Base-by-base conservation (phyloP, 2,329 filamentous ascomycete species). In the Colletotrichum caudatum region DNA sequence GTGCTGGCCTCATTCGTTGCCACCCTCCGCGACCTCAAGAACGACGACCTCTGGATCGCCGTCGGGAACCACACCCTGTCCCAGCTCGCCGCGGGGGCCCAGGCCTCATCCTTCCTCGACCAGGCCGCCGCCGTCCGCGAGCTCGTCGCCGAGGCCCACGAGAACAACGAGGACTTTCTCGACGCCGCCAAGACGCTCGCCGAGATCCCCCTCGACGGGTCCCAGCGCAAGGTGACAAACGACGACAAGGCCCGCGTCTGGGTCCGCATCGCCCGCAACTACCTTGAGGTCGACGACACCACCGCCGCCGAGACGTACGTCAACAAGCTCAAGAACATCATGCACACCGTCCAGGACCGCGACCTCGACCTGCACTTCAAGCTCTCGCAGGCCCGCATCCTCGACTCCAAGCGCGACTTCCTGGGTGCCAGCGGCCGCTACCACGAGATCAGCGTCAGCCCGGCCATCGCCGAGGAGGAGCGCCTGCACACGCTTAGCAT, bases 261-360 rank as follows among this genome's bases (percentile, higher is more conserved):
- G 94, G 92, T 98, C 76, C 93, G 95, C 72, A 97, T 99, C 78
- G 94, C 97, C 79, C 90, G 96, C 73, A 93, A 97, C 84, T 97
- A 96, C 80, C 89, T 99, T 73, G 95, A 99, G 84, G 94, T 95
- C 59, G 95, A 97, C 80, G 95, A 98, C 82, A 92, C 94, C 11
- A 94, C 92, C 1, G 88, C 89, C 46, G 96, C 96, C 53, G 94
- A 97, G 80, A 89, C 88, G 51, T 97, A 95, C 80, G 88, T 99
- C 77, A 98, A 98, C 86, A 95, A 95, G 81, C 92, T 97, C 81
- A 98, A 98, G 84, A 95, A 96, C 78, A 87, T 98, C 75, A 94
- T 97, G 80, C 90, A 93, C 84, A 91, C 89, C 74, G 90, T 97
- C 41, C 83, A 88, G 39, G 91, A 97, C 80, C 88, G 91, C 50